Percentiles rank a stretch among this genome's conserved stretches.
Conservation (phyloP, 2,329 filamentous ascomycete species). For the Aspergillus hortae region DNA sequence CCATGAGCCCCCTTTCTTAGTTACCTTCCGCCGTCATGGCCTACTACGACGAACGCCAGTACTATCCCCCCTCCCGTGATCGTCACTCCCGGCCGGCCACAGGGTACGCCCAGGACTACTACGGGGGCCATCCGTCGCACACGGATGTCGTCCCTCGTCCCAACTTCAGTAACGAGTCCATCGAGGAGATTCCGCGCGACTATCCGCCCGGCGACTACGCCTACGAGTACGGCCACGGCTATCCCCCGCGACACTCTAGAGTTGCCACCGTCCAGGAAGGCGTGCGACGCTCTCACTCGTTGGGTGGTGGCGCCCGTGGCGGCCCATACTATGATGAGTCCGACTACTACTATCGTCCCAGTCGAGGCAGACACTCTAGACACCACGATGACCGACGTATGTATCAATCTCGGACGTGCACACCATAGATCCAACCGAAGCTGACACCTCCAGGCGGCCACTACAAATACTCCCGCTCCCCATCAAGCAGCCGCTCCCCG, state of each 20-base stretch:
- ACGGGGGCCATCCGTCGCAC: slow-evolving; percentile 11
- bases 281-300: slow-evolving; percentile 36
- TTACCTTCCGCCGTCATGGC: slow-evolving; percentile 24
- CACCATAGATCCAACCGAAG: not conserved
- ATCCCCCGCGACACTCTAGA: slow-evolving; percentile 20
- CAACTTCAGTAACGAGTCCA: slow-evolving; percentile 68
- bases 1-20: slow-evolving; percentile 1
- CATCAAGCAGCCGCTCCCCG: slow-evolving; percentile 39
- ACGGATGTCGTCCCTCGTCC: slow-evolving; percentile 20
- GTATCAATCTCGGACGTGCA: slow-evolving; percentile 4
- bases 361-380: slow-evolving; percentile 42
- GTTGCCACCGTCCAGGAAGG: slow-evolving; percentile 31
- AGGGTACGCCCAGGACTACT: slow-evolving; percentile 25
- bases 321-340: slow-evolving; percentile 29
- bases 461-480: slow-evolving; percentile 31
- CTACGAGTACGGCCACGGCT: slow-evolving; percentile 40
- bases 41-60: slow-evolving; percentile 34
- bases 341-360: slow-evolving; percentile 26
- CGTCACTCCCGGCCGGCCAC: slow-evolving; percentile 25
- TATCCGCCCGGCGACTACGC: slow-evolving; percentile 64
- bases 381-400: slow-evolving; percentile 45
- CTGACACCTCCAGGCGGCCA: slow-evolving; percentile 24
- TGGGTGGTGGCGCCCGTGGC: slow-evolving; percentile 24
- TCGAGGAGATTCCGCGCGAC: slow-evolving; percentile 81
- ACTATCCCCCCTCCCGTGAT: slow-evolving; percentile 27